Percentiles rank a stretch among this genome's conserved stretches.
These are phyloP conservation scores for Talaromyces sp. DNA, from an alignment of 2,329 filamentous ascomycete species.

Conservation along the genomic window DNA sequence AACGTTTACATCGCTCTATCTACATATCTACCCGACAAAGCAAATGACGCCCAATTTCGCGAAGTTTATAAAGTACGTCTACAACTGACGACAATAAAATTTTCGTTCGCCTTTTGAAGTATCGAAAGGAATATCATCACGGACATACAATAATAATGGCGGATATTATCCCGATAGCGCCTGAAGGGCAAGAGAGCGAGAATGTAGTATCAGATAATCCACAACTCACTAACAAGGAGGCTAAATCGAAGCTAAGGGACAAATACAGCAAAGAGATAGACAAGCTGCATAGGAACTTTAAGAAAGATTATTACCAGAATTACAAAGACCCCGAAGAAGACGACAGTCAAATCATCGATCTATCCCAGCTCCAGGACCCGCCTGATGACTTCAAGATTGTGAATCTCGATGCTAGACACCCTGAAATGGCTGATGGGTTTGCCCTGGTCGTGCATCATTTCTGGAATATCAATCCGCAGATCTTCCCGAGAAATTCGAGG, in stretches of 20 bases:
- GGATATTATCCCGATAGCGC: not conserved
- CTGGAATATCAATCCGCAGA: constrained; percentile 15
- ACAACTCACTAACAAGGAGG: not conserved
- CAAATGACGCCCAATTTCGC: not conserved
- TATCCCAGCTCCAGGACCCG: constrained; percentile 1
- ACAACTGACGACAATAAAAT: not conserved
- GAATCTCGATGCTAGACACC: not conserved
- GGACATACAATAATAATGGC: not conserved
- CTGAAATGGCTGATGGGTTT: not conserved
- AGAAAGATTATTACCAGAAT: not conserved
- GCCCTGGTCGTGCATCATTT: constrained; percentile 9
- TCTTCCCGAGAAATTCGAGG: not conserved
- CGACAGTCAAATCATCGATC: constrained; percentile 1
- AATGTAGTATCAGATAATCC: not conserved
- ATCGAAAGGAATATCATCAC: too few species aligned
- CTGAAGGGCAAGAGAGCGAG: not conserved
- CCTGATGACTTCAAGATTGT: not conserved
- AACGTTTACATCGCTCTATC: too few species aligned
- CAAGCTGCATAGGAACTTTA: not conserved
- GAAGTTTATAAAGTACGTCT: not conserved
- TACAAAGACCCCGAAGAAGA: not conserved
- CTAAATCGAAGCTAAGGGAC: not conserved
- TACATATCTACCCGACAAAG: not conserved
- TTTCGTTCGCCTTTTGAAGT: not conserved
- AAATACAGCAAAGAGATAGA: not conserved